Base-by-base conservation (phyloP, 169 alveolate species). In the Plasmodium adleri region DNA sequence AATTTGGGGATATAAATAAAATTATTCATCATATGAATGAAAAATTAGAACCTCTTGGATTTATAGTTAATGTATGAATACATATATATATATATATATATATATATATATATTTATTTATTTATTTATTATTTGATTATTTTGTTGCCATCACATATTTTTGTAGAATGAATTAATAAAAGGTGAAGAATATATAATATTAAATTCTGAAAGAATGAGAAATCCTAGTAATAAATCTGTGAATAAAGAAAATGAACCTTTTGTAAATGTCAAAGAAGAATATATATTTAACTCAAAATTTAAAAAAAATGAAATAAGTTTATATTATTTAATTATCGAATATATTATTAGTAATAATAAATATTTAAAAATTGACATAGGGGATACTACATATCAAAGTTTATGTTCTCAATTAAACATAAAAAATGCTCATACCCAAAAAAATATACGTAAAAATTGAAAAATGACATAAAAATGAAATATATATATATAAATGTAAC, bases 21-120 rank as follows among this genome's bases (percentile, higher is more conserved):
- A 80, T 80, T n/a, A 56, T 80, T 49, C 90, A 80, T 15, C 72
- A 80, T 26, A 64, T 52, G 83, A 80, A 80, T 56, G 73, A 80
- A 26, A 17, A 80, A 54, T 62, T 80, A 45, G 90, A 17, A 28
- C 13, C 62, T 15, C 90, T 80, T 59, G 90, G 90, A 15, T 80
- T 80, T 49, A 47, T 80, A 43, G 71, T 80, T 8, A 80, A 80
- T 32, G 90, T 80, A 80, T 67, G 15, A 15, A 47, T 43, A 68
- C 5, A 5, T 8, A 72, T 13, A 49, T n/a, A 28, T 22, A 20
- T 52, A 20, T 60, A 10, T 39, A 56, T 15, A 39, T 50, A 24
- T 59, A 2, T 32, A 28, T 43, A 22, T 13, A 59, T 12, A 8
- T 6, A 50, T 7, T 3, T n/a, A 52, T 3, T 47, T 1, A 4